Evolutionary conservation across 2,329 filamentous ascomycete species (phyloP), one percentile per base, ranked within the genome.

Genomic region (Fusarium anthophilum): DNA sequence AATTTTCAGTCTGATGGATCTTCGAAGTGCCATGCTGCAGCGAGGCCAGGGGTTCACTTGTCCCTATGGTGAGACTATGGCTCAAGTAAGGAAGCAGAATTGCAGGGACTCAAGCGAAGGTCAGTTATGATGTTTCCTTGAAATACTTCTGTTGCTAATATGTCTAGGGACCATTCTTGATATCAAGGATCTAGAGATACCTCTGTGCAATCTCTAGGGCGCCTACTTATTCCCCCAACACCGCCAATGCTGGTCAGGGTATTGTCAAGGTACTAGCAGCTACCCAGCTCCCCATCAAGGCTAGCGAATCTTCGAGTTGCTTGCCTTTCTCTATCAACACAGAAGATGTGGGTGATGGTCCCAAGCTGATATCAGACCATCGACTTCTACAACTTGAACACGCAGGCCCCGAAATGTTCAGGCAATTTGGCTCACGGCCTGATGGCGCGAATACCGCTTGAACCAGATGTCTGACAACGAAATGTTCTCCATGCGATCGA

Each of bases 391-490:
- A 95, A 77, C 83, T 95, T 17, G 81, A 89, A 14, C 85, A 93
- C 77, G 92, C 89, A 55, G 93, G 92, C 1, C 92, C 93, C 0
- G 94, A 93, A 77, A 87, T 95, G 81, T 92, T 95, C 76, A 86
- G 93, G n/a, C 91, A 87, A 73, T 92, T 94, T 76, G 91, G 93
- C 76, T 91, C 92, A 0, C 84, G 84, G 18, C 87, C 89, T 0
- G 93, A 95, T 79, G 71, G 71, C 85, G n/a, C 88, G 93, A 67
- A 92, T 94, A 2, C 80, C 83, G 4, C 96, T 96, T 78, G 83
- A 91, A 9, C 93, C 93, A 3, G 93, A 96, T 83, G 89, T 87
- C 7, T 96, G 93, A 93, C 93, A 96, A 81, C 84, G 91, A 63
- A 85, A 89, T 43, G 93, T 95, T 1, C 85, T 96, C 2, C 92